Conservation (phyloP, 2,329 filamentous ascomycete species). For the Penicillium sp. region DNA sequence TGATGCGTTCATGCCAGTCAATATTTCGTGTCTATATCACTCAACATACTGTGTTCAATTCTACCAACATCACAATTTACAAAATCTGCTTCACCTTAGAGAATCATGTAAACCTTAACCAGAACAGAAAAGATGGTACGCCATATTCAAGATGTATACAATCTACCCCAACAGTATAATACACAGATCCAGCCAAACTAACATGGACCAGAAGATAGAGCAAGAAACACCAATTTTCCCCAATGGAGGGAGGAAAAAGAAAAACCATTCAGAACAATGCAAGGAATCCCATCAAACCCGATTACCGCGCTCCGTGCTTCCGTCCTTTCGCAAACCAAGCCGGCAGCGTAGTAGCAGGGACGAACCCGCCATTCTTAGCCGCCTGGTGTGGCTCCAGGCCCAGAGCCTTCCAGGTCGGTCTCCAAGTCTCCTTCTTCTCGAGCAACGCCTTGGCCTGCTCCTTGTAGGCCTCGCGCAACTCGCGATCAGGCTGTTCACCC, state of each 20-base stretch:
- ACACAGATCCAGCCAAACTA: slow-evolving; percentile 13
- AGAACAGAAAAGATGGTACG: slow-evolving; percentile 7
- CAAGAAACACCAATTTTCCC: slow-evolving; percentile 18
- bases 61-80: neutral
- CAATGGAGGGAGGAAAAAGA: slow-evolving; percentile 7
- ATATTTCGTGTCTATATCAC: slow-evolving; percentile 9
- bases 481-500: slow-evolving; percentile 22
- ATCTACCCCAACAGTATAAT: slow-evolving; percentile 15
- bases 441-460: slow-evolving; percentile 65
- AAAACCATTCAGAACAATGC: slow-evolving; percentile 17
- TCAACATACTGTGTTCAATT: slow-evolving; percentile 2
- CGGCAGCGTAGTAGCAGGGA: slow-evolving; percentile 3
- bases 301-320: slow-evolving; percentile 14
- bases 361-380: slow-evolving; percentile 12
- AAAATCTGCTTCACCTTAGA: neutral
- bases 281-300: slow-evolving; percentile 8
- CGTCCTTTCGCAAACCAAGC: slow-evolving; percentile 10
- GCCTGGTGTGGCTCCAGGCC: slow-evolving; percentile 35
- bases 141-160: slow-evolving; percentile 13
- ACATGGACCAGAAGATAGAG: slow-evolving; percentile 16
- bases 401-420: slow-evolving; percentile 48
- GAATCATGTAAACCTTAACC: slow-evolving; percentile 9
- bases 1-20: slow-evolving; percentile 9
- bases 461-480: slow-evolving; percentile 48
- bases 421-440: slow-evolving; percentile 63